Conservation (phyloP, 805 yeast genomes). For the Myxozyma melibiosi region DNA sequence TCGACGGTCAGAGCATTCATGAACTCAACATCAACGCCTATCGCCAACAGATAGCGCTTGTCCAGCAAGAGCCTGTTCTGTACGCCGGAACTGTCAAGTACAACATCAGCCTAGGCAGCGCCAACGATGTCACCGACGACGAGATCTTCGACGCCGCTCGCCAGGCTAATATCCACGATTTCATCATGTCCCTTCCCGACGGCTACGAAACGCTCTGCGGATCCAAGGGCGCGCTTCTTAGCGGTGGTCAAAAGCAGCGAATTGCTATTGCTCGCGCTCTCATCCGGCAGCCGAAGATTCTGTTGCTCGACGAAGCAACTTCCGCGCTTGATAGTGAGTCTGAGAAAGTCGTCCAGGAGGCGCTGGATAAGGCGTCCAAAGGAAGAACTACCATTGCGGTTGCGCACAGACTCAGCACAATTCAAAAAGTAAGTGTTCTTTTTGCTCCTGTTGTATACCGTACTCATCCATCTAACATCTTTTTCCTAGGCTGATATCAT, state of each 20-base stretch:
- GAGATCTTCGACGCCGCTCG: slow-evolving; percentile 48
- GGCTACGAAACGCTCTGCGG: slow-evolving; percentile 55
- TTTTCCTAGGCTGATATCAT: slow-evolving; percentile 49
- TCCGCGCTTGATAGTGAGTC: slow-evolving; percentile 60
- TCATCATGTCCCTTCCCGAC: slow-evolving; percentile 55
- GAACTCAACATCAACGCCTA: slow-evolving; percentile 54
- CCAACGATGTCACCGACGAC: slow-evolving; percentile 44
- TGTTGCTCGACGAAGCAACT: slow-evolving; percentile 61
- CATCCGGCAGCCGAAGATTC: slow-evolving; percentile 57
- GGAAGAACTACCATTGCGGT: slow-evolving; percentile 72
- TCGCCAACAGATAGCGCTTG: slow-evolving; percentile 58
- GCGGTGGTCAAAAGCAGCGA: slow-evolving; percentile 69
- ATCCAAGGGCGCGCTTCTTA: slow-evolving; percentile 54
- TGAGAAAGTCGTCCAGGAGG: slow-evolving; percentile 65
- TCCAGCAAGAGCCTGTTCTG: slow-evolving; percentile 60
- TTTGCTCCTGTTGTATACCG: not conserved
- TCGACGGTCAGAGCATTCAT: slow-evolving; percentile 56
- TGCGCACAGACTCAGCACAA: slow-evolving; percentile 72
- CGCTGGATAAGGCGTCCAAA: slow-evolving; percentile 59
- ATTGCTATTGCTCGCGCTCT: slow-evolving; percentile 66
- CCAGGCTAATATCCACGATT: slow-evolving; percentile 56
- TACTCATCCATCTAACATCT: not conserved
- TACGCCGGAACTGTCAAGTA: slow-evolving; percentile 81
- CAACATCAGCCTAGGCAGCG: slow-evolving; percentile 56
- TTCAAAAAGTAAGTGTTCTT: slow-evolving; percentile 42